phyloP scores from a whole-genome alignment of 2,329 filamentous ascomycete species.

The Aspergillus awamori region DNA sequence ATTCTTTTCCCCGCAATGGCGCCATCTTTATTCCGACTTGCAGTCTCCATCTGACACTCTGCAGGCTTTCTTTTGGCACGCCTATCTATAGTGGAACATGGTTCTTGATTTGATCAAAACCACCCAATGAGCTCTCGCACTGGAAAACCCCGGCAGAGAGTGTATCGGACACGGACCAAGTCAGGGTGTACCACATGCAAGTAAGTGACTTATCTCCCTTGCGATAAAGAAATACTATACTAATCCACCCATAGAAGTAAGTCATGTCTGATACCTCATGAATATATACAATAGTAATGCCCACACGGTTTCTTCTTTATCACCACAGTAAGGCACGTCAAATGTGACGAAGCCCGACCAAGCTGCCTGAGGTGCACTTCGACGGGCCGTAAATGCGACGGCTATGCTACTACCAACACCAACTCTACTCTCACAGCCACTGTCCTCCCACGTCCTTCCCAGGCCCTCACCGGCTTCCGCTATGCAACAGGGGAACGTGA shows the following conservation, averaged over 20 bases:
- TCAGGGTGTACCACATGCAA: conserved; percentile 16
- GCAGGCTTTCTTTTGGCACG: too few species aligned
- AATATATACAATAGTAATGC: neutral
- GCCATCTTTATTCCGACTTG: too few species aligned
- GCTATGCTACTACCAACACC: conserved; percentile 23
- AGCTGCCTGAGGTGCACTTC: conserved; percentile 32
- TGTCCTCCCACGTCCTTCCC: conserved; percentile 13
- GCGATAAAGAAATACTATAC: neutral
- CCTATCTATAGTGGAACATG: too few species aligned
- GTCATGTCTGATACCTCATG: neutral
- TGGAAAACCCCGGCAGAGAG: neutral
- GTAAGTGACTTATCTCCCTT: neutral
- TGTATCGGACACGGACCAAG: conserved; percentile 6
- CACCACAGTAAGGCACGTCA: conserved; percentile 30
- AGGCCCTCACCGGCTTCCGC: conserved; percentile 8
- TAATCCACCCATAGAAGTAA: conserved; percentile 1
- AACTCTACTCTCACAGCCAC: neutral
- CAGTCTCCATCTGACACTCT: too few species aligned
- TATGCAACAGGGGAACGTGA: conserved; percentile 22
- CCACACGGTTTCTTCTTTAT: neutral
- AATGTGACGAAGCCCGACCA: conserved; percentile 38
- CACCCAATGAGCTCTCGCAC: too few species aligned
- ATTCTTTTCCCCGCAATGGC: too few species aligned
- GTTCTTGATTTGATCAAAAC: too few species aligned
- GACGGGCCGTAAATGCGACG: conserved; percentile 38